Evolutionary conservation across 139 green algal species (phyloP), one percentile per base, ranked within the genome.

Genomic region (Chlorella sp.): DNA sequence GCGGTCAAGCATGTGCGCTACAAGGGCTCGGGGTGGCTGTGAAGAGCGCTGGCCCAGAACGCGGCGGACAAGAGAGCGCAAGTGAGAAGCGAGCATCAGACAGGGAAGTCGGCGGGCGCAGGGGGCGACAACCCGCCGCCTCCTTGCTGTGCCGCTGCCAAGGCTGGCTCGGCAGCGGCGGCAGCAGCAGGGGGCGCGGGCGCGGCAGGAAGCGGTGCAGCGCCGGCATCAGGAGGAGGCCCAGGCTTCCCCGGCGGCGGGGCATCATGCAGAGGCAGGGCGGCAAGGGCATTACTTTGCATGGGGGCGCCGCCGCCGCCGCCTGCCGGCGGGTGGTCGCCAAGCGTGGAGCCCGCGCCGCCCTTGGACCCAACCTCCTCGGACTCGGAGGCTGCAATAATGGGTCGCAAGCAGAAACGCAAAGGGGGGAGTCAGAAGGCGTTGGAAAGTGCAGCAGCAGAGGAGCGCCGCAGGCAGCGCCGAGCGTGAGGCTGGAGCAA

Each of bases 351-450:
- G 38, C 62, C 72, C 15, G 77, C 77, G 67, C 67, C 82, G 35
- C 77, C 72, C 68, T 81, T 83, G 46, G 71, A 83, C 40, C 77
- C 77, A 63, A 82, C 77, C n/a, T 82, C 77, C n/a, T 82, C 77
- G 41, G 67, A 77, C 23, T 68, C 66, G 1, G 77, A 74, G 41
- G 46, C 78, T 83, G 77, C 38, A 50, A 23, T 9, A 2, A 46
- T 2, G n/a, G 33, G 5, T 67, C 11, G 55, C 46, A 40, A 40
- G 23, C 14, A 58, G 40, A 42, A 36, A 71, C 25, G 19, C 1
- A 35, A 31, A 9, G 35, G 27, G 4, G 29, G 5, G 11, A 36
- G 29, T 15, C 11, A 58, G 42, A n/a, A n/a, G n/a, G n/a, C n/a
- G n/a, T n/a, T n/a, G n/a, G n/a, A n/a, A n/a, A n/a, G n/a, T 55